Evolutionary conservation across 2,329 filamentous ascomycete genomes (phyloP).

Genomic region (Verticillium dahliae): DNA sequence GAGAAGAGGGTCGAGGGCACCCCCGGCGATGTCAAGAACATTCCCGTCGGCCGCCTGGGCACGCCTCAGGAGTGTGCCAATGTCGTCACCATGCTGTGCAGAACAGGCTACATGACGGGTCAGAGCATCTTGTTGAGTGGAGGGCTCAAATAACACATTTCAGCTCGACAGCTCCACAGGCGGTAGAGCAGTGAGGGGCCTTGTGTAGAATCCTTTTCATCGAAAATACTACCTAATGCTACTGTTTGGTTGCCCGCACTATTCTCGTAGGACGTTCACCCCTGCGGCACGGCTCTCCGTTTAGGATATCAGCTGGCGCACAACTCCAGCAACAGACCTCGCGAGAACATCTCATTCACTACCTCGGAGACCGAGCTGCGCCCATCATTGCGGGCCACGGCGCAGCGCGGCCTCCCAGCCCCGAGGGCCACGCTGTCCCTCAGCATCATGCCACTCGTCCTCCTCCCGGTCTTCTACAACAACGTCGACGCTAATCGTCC

Average conservation of each 20-base stretch:
- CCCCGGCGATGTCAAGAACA: constrained; percentile 51
- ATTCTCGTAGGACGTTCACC: no score
- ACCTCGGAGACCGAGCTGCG: background rate
- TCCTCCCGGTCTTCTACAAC: background rate
- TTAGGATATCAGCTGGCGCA: background rate
- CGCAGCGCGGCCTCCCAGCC: background rate
- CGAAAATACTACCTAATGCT: no score
- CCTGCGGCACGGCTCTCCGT: background rate
- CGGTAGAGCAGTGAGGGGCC: no score
- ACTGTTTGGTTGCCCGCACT: no score
- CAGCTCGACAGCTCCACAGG: no score
- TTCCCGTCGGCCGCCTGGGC: constrained; percentile 52
- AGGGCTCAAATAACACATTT: constrained; percentile 35
- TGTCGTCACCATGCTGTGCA: constrained; percentile 52
- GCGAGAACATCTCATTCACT: background rate
- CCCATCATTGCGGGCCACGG: background rate
- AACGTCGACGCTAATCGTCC: background rate
- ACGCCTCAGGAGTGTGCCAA: constrained; percentile 54
- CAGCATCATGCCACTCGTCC: background rate
- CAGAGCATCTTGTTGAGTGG: constrained; percentile 48
- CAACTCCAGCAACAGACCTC: background rate
- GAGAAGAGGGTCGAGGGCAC: constrained; percentile 42
- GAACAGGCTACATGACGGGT: constrained; percentile 54
- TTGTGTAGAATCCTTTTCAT: no score
- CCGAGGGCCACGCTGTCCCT: background rate